Conservation (phyloP, 208 protist genomes). For the Wallacemonas sp. region DNA sequence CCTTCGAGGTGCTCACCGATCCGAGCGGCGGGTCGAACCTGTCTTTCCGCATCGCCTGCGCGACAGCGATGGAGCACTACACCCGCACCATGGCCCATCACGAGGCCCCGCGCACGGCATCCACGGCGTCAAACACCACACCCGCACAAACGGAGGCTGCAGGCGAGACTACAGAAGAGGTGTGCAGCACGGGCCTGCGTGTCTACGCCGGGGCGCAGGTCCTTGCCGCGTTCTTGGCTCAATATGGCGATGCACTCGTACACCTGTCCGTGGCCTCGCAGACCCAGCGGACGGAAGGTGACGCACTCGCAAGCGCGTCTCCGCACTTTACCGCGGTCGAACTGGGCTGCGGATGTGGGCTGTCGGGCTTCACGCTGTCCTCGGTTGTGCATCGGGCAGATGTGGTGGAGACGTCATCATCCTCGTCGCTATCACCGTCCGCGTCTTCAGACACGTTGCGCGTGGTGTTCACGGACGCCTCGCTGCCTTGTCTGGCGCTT, state of each 20-base stretch:
- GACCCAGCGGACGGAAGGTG: no score
- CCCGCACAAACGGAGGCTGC: neutral
- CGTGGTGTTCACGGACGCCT: conserved; percentile 62
- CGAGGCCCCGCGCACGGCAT: neutral
- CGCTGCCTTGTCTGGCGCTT: conserved; percentile 43
- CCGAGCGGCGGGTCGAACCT: conserved; percentile 32
- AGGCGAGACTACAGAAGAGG: neutral
- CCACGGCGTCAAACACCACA: neutral
- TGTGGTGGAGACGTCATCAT: neutral
- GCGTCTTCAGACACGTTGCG: conserved; percentile 5
- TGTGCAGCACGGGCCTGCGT: conserved; percentile 64
- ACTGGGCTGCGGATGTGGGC: conserved; percentile 69
- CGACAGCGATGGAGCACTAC: conserved; percentile 60
- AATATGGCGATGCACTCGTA: conserved; percentile 31
- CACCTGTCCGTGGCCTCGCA: neutral
- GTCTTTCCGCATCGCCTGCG: conserved; percentile 48
- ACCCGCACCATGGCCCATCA: conserved; percentile 27
- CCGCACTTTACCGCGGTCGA: conserved; percentile 31
- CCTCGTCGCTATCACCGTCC: no score
- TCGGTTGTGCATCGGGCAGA: conserved; percentile 17
- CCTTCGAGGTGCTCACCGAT: conserved; percentile 43
- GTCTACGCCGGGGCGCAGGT: conserved; percentile 73
- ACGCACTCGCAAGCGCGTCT: neutral
- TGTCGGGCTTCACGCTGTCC: conserved; percentile 47
- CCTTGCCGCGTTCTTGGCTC: conserved; percentile 54